Base-by-base conservation (phyloP, 345 rosid species). In the Linum usitatissimum region DNA sequence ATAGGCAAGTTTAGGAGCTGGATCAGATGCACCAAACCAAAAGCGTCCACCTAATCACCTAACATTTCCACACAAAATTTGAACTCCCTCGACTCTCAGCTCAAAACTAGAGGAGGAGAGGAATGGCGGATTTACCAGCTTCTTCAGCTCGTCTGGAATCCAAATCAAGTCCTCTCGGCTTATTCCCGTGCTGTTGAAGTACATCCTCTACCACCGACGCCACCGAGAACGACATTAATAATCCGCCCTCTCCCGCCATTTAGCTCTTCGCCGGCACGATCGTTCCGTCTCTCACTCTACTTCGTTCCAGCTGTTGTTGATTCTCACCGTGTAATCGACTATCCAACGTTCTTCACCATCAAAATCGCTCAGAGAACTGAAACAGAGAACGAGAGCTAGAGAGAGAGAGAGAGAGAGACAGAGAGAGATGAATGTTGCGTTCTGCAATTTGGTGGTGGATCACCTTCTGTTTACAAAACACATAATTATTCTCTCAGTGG, bases 141-240 rank as follows among this genome's bases (percentile, higher is more conserved):
- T 86, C 87, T 68, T 80, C 89, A 64, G 87, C 85, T 74, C 73
- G 77, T 60, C 93, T 77, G 60, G 79, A 84, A 66, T 74, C 81
- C 60, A 86, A 75, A 79, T 84, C 93, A 63, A 81, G 69, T 73
- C 76, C 85, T 71, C 77, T 55, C 15, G 63, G 54, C 13, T 80
- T 82, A 59, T 63, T 69, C 3, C 87, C 93, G 59, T 84, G 87
- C 62, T 84, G 89, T 67, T 86, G 86, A 67, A 86, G 75, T 17
- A 83, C 87, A 68, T 86, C 81, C 67, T 84, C 84, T 76, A 86
- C 81, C 56, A 84, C 84, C 23, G 86, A 78, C 63, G 82, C 85
- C 70, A 78, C 82, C 49, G 85, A 77, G 62, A 87, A 81, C 53
- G 78, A 73, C 69, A 80, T 61, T 60, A 71, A 68, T 61, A 64